Evolutionary conservation across 495 filamentous ascomycete species (phyloP).

Genomic region (Aspergillus nanangensis): DNA sequence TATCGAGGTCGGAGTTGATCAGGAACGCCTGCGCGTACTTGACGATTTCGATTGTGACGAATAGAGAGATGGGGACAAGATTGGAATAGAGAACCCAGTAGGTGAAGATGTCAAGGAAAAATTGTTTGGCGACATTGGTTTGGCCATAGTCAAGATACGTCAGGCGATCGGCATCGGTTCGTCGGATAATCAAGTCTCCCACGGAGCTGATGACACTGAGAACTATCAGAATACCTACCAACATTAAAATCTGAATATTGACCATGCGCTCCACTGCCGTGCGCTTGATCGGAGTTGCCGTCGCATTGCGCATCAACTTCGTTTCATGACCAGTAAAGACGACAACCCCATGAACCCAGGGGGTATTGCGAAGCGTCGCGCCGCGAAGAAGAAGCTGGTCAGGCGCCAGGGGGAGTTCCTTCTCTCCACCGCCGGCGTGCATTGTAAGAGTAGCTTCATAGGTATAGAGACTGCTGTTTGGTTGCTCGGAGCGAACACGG

Average conservation of each 20-base stretch:
- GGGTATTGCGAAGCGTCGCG: slow-evolving; percentile 92
- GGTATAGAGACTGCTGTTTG: slow-evolving; percentile 97
- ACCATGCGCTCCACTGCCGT: slow-evolving; percentile 92
- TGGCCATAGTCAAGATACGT: slow-evolving; percentile 64
- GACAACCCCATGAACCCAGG: slow-evolving; percentile 95
- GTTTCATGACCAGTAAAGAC: slow-evolving; percentile 99
- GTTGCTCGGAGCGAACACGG: slow-evolving; percentile 88
- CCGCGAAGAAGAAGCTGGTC: slow-evolving; percentile 88
- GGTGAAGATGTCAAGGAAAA: slow-evolving; percentile 92
- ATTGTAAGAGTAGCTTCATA: slow-evolving; percentile 97
- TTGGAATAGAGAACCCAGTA: slow-evolving; percentile 99
- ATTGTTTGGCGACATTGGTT: slow-evolving; percentile 64
- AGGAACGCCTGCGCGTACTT: slow-evolving; percentile 97
- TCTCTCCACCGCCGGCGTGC: slow-evolving; percentile 90
- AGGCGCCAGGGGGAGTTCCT: slow-evolving; percentile 77
- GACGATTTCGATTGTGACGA: slow-evolving; percentile 96
- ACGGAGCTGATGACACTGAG: slow-evolving; percentile 87
- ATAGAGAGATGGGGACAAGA: slow-evolving; percentile 92
- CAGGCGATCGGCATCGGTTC: slow-evolving; percentile 53
- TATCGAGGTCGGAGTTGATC: slow-evolving; percentile 95
- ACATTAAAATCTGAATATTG: slow-evolving; percentile 87
- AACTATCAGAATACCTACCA: slow-evolving; percentile 76
- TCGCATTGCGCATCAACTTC: slow-evolving; percentile 98
- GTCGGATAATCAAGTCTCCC: slow-evolving; percentile 79
- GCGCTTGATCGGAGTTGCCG: slow-evolving; percentile 94